Evolutionary conservation across 495 filamentous ascomycete species (phyloP), one percentile per base, ranked within the genome.

Genomic region (Hyaloscypha finlandica): DNA sequence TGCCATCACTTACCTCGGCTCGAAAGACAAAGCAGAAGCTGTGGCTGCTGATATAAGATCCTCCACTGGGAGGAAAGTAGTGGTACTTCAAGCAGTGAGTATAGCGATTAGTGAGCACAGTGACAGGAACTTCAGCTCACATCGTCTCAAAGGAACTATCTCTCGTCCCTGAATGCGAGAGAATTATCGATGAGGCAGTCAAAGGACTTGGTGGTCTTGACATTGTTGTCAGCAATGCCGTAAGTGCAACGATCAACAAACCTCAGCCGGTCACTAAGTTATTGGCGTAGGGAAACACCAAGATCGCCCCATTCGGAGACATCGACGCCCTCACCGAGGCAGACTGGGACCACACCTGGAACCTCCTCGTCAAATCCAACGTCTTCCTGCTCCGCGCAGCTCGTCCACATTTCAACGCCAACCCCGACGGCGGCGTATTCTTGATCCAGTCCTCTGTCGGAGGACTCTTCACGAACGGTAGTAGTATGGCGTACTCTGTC

Each of bases 311-410:
- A 8, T 91, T 89, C 67, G 75, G 63, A 22, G 86, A 92, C 71
- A 76, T 92, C 22, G 77, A 89, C 70, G 84, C 85, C 6, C 81
- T 88, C 76, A 76, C 76, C 42, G 84, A 90, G 39, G 83, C 81
- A 4, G 89, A 92, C 33, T 92, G 89, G 89, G 88, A 90, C 68
- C 89, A 85, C 85, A 89, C 87, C 77, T 91, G 84, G 84, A 77
- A 81, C 9, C 78, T 85, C 61, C 90, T 92, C 71, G 86, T 89
- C 66, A 90, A 90, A 75, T 48, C 84, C 81, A 33, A 81, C 85
- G 45, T 69, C 89, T 59, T 80, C 87, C 81, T 90, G 14, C 80
- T 89, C 70, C 84, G 84, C 60, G 84, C 80, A 33, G 88, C 88
- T 39, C 68, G 85, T 66, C 84, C 87, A 8, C 85, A 82, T 0